Conservation (phyloP, 2,329 filamentous ascomycete genomes). For the Aspergillus sp. region DNA sequence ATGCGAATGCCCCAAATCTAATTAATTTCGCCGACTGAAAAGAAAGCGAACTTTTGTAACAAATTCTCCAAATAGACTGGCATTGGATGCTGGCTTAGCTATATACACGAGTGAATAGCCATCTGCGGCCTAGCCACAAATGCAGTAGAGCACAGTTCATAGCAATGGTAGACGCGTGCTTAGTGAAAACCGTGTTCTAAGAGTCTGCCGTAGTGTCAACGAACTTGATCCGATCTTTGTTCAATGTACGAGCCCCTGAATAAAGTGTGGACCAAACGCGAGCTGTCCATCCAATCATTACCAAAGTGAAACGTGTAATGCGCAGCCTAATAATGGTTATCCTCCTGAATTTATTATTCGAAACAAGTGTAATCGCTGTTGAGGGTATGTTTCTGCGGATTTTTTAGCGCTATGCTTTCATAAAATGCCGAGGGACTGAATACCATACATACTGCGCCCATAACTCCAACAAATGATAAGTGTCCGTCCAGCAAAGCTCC, state of each 20-base stretch:
- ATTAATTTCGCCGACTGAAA: slow-evolving; percentile 23
- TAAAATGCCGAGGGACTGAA: not conserved
- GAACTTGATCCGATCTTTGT: not conserved
- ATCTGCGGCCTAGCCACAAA: not conserved
- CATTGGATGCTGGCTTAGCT: slow-evolving; percentile 4
- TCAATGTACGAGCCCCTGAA: not conserved
- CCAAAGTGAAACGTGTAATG: not conserved
- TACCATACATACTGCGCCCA: not conserved
- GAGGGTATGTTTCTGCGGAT: not conserved
- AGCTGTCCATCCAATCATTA: not conserved
- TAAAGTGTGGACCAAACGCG: not conserved
- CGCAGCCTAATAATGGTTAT: not conserved
- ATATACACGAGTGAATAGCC: not conserved
- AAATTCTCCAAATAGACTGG: not conserved
- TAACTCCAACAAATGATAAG: not conserved
- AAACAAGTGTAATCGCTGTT: not conserved
- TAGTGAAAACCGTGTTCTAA: not conserved
- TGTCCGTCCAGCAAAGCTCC: not conserved
- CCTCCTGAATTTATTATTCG: not conserved
- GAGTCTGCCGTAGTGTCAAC: not conserved
- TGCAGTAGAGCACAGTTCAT: not conserved
- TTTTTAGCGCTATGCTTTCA: not conserved
- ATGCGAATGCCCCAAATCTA: slow-evolving; percentile 24
- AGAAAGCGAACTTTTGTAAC: not conserved
- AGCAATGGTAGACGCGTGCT: not conserved